Conservation (phyloP, 2,329 filamentous ascomycete species). For the Aspergillus hiratsukae region DNA sequence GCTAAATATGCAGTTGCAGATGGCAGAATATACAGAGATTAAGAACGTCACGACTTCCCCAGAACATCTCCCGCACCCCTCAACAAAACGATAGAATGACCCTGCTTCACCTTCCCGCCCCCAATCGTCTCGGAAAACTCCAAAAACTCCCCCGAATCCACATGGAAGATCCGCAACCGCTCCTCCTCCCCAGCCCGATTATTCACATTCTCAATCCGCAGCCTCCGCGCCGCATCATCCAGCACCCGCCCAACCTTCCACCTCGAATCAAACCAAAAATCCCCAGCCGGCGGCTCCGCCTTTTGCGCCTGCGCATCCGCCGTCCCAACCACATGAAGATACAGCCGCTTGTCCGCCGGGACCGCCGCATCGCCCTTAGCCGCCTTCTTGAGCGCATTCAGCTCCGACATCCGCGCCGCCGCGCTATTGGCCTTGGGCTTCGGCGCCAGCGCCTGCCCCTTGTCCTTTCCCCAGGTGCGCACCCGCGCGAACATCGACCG, state of each 20-base stretch:
- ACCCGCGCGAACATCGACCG: constrained; percentile 71
- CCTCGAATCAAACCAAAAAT: constrained; percentile 75
- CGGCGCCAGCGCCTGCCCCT: constrained; percentile 46
- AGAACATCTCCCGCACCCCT: constrained; percentile 76
- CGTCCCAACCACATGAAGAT: constrained; percentile 85
- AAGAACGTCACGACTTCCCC: constrained; percentile 53
- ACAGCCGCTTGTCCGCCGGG: constrained; percentile 77
- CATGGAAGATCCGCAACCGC: constrained; percentile 82
- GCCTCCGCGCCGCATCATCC: constrained; percentile 41
- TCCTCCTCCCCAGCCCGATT: constrained; percentile 54
- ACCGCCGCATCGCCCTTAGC: constrained; percentile 89
- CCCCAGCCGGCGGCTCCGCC: constrained; percentile 74
- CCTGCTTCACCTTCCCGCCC: constrained; percentile 60
- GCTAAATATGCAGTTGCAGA: constrained; percentile 4
- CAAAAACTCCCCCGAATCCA: constrained; percentile 80
- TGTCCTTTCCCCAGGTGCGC: constrained; percentile 73
- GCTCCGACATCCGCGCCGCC: constrained; percentile 61
- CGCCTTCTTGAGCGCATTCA: constrained; percentile 75
- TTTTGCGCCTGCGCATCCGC: constrained; percentile 80
- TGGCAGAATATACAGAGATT: constrained; percentile 1
- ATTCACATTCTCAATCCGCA: constrained; percentile 44
- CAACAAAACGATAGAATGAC: constrained; percentile 85
- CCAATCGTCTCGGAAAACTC: constrained; percentile 88
- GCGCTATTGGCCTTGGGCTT: constrained; percentile 51
- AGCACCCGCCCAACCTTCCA: constrained; percentile 77